Percentiles rank a stretch among this genome's conserved stretches.
These are phyloP conservation scores for Ustanciosporium gigantosporum DNA, from an alignment of 1,284 basidiomycete genomes.

Conservation along the genomic window DNA sequence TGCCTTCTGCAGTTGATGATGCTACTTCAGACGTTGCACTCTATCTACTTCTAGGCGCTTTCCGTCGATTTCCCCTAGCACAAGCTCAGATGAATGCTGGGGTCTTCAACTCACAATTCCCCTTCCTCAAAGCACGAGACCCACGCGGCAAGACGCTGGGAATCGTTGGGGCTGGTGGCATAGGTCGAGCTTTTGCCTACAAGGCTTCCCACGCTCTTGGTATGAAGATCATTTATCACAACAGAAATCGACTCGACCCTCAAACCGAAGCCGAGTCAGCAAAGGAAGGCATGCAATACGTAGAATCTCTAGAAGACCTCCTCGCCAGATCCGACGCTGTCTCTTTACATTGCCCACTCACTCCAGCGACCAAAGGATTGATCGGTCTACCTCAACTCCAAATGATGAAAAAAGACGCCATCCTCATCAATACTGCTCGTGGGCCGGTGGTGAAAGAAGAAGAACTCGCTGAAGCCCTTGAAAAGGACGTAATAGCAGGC, in stretches of 20 bases:
- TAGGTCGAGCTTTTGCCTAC: slow-evolving; percentile 47
- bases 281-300: slow-evolving; percentile 45
- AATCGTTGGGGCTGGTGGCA: slow-evolving; percentile 55
- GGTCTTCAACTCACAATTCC: slow-evolving; percentile 45
- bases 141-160: slow-evolving; percentile 49
- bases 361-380: slow-evolving; percentile 61
- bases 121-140: slow-evolving; percentile 39
- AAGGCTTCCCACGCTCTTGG: slow-evolving; percentile 52
- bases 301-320: slow-evolving; percentile 60
- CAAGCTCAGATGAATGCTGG: slow-evolving; percentile 30
- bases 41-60: slow-evolving; percentile 49
- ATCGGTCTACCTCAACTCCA: slow-evolving; percentile 61
- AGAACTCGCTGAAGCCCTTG: slow-evolving; percentile 45
- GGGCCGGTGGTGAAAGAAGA: slow-evolving; percentile 64
- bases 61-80: slow-evolving; percentile 48
- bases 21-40: slow-evolving; percentile 53
- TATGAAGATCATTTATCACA: slow-evolving; percentile 54
- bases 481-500: slow-evolving; percentile 63
- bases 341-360: slow-evolving; percentile 65
- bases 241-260: slow-evolving; percentile 34
- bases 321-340: slow-evolving; percentile 63
- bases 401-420: slow-evolving; percentile 60
- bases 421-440: slow-evolving; percentile 65
- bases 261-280: slow-evolving; percentile 55
- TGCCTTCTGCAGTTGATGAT: slow-evolving; percentile 52